Percentiles rank a stretch among this genome's conserved stretches.
These are phyloP conservation scores for Pyrrhoderma lamaoense DNA, from an alignment of 1,284 basidiomycete genomes.

Conservation along the genomic window DNA sequence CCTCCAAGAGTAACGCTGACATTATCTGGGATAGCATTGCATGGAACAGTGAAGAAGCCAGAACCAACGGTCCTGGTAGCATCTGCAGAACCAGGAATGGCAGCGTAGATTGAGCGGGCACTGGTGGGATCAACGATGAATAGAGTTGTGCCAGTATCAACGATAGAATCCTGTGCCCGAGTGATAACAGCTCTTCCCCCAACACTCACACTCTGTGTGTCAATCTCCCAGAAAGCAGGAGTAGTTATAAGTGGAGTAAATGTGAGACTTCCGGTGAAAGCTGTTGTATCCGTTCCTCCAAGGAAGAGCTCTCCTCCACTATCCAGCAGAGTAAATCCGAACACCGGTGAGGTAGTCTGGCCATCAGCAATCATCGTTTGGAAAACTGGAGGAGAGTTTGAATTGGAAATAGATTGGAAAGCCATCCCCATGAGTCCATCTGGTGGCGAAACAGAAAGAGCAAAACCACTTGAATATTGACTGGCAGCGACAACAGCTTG, in stretches of 20 bases:
- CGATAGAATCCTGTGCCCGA: slow-evolving; percentile 24
- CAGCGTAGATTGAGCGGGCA: slow-evolving; percentile 38
- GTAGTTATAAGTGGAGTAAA: slow-evolving; percentile 16
- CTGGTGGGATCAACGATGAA: slow-evolving; percentile 43
- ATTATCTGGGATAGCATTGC: slow-evolving; percentile 15
- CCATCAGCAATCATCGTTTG: slow-evolving; percentile 27
- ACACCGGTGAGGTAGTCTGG: slow-evolving; percentile 29
- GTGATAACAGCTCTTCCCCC: slow-evolving; percentile 18
- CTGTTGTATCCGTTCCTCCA: slow-evolving; percentile 36
- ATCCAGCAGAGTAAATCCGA: slow-evolving; percentile 44
- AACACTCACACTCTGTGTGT: slow-evolving; percentile 22
- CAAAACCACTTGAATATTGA: slow-evolving; percentile 38
- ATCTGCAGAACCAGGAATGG: slow-evolving; percentile 33
- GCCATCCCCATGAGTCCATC: slow-evolving; percentile 40
- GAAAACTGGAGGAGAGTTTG: slow-evolving; percentile 24
- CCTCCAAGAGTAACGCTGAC: slow-evolving; percentile 20
- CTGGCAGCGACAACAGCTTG: slow-evolving; percentile 35
- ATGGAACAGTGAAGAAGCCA: slow-evolving; percentile 22
- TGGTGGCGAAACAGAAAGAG: slow-evolving; percentile 30
- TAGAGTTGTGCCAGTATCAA: slow-evolving; percentile 36
- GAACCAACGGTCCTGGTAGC: slow-evolving; percentile 17
- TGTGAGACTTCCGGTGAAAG: slow-evolving; percentile 11
- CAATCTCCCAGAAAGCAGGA: slow-evolving; percentile 28
- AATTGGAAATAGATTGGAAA: slow-evolving; percentile 24
- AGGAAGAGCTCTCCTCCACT: slow-evolving; percentile 45